phyloP scores from a whole-genome alignment of 805 yeast species.

The Yamadazyma laniorum region DNA sequence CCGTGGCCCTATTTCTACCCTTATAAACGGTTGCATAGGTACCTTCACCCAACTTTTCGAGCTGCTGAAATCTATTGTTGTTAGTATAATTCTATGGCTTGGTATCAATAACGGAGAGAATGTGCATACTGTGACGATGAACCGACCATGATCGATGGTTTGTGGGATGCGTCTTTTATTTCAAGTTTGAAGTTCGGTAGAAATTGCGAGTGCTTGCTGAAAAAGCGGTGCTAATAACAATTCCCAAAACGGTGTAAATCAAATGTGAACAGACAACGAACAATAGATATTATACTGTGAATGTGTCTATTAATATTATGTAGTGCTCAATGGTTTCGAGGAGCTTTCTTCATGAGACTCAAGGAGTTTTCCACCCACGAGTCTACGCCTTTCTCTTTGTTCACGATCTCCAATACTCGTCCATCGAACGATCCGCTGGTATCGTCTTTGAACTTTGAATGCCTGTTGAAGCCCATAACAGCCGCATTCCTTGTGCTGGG shows the following conservation, averaged over 20 bases:
- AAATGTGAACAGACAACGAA: too few species aligned
- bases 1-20: constrained; percentile 82
- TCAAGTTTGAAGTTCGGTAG: too few species aligned
- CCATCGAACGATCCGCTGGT: constrained; percentile 32
- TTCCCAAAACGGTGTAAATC: constrained; percentile 1
- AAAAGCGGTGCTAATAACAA: background rate
- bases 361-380: constrained; percentile 85
- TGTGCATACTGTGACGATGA: constrained; percentile 45
- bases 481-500: constrained; percentile 96
- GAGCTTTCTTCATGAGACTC: constrained; percentile 65
- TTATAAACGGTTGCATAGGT: constrained; percentile 99
- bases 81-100: constrained; percentile 2
- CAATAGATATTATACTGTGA: too few species aligned
- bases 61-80: constrained; percentile 38
- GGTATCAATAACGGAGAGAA: background rate
- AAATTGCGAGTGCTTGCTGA: too few species aligned
- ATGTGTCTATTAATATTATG: too few species aligned
- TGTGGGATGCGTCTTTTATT: too few species aligned
- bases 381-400: constrained; percentile 83
- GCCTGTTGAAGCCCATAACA: constrained; percentile 57
- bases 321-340: constrained; percentile 72
- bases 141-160: constrained; percentile 33
- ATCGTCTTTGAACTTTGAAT: constrained; percentile 22
- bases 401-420: constrained; percentile 57
- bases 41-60: constrained; percentile 90